These are phyloP conservation scores for Exophiala lecanii-corni DNA, from an alignment of 2,329 filamentous ascomycete species.

Conservation along the genomic window DNA sequence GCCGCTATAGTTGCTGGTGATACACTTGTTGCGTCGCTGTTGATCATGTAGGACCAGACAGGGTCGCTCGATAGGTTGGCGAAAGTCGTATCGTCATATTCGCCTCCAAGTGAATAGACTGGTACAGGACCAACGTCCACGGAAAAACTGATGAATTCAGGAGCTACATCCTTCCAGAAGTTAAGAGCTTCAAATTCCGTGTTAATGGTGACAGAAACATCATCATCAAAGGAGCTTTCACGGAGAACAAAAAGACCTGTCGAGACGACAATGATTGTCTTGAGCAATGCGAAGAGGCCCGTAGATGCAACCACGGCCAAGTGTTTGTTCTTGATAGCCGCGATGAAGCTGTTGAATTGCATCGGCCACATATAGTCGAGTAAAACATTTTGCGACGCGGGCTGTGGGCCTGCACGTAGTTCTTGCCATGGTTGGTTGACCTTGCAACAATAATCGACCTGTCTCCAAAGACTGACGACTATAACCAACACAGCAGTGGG, in stretches of 20 bases:
- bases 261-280: background rate
- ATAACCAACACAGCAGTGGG: constrained; percentile 3
- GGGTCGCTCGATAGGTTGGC: no score
- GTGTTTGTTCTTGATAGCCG: background rate
- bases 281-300: background rate
- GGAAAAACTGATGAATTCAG: no score
- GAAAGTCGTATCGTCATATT: no score
- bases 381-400: background rate
- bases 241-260: background rate
- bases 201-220: background rate
- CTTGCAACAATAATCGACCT: constrained; percentile 7
- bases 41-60: no score
- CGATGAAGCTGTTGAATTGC: background rate
- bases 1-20: no score
- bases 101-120: no score
- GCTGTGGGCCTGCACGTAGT: background rate
- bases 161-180: no score
- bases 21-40: no score
- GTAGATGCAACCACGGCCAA: background rate
- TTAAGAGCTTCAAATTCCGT: background rate
- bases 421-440: constrained; percentile 3
- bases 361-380: constrained; percentile 3
- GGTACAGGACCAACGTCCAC: no score
- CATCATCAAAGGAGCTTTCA: background rate
- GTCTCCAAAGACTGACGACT: constrained; percentile 2